Evolutionary conservation across 2,329 filamentous ascomycete species (phyloP).

Genomic region (Stagonosporopsis chrysanthemi): DNA sequence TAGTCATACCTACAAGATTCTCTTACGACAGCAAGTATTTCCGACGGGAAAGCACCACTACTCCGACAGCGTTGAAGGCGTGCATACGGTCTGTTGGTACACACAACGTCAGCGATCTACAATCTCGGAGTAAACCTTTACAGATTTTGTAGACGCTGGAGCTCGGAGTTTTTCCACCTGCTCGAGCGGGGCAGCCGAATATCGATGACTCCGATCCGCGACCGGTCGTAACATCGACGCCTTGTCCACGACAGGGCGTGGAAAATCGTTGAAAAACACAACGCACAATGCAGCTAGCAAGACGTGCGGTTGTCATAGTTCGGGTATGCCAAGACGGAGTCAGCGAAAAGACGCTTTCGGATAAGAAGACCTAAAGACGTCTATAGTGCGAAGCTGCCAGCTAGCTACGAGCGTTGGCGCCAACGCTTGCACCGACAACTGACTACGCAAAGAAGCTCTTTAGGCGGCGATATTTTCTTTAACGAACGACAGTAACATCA

Average conservation of each 20-base stretch:
- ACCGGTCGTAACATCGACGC: constrained; percentile 3
- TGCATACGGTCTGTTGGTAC: not conserved
- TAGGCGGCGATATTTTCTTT: not conserved
- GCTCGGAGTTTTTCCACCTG: constrained; percentile 13
- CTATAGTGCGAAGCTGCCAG: not conserved
- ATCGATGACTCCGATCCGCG: constrained; percentile 10
- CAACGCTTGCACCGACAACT: not conserved
- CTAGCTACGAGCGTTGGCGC: not conserved
- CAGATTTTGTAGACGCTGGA: not conserved
- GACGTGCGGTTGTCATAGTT: not conserved
- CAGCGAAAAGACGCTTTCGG: constrained; percentile 7
- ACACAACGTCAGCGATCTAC: not conserved
- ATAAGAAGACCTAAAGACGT: constrained; percentile 1
- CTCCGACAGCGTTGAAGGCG: not conserved
- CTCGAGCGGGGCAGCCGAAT: constrained; percentile 13
- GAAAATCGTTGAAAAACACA: not conserved
- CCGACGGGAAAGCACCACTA: not conserved
- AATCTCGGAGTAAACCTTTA: constrained; percentile 9
- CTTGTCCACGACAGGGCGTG: constrained; percentile 10
- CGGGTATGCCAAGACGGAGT: constrained; percentile 16
- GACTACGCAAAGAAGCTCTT: not conserved
- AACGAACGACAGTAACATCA: not conserved
- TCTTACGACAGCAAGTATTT: not conserved
- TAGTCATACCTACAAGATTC: not conserved
- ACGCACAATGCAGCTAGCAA: not conserved